These are phyloP conservation scores for Fusarium goolgardi DNA, from an alignment of 2,329 filamentous ascomycete genomes.

Conservation along the genomic window DNA sequence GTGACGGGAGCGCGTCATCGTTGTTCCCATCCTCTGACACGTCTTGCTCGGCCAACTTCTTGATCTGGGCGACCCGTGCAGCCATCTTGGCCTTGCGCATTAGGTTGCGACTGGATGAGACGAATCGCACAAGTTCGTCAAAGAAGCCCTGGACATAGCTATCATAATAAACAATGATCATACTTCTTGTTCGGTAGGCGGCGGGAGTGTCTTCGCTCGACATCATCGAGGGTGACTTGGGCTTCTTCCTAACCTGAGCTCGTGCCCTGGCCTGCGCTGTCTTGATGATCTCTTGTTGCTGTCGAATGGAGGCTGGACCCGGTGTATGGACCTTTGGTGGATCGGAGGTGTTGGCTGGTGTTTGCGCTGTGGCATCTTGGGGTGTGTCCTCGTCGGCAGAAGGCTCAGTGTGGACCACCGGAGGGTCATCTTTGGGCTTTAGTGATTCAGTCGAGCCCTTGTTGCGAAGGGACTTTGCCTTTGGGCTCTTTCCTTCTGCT, in stretches of 20 bases:
- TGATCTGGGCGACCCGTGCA: conserved; percentile 75
- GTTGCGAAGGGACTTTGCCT: conserved; percentile 60
- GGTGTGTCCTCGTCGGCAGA: conserved; percentile 29
- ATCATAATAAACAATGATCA: conserved; percentile 93
- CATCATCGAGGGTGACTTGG: conserved; percentile 63
- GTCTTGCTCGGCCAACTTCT: conserved; percentile 69
- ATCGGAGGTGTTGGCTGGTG: conserved; percentile 45
- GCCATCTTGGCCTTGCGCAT: conserved; percentile 91
- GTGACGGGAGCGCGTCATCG: conserved; percentile 55
- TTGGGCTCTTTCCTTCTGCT: conserved; percentile 43
- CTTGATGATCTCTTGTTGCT: conserved; percentile 59
- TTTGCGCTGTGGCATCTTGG: conserved; percentile 37
- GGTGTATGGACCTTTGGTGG: conserved; percentile 42
- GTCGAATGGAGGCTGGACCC: conserved; percentile 47
- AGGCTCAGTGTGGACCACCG: conserved; percentile 34
- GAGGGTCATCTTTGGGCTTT: conserved; percentile 59
- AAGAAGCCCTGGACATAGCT: conserved; percentile 86
- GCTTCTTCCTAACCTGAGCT: conserved; percentile 62
- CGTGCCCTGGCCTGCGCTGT: conserved; percentile 56
- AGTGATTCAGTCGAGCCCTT: conserved; percentile 66
- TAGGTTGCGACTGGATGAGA: conserved; percentile 82
- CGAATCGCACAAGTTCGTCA: conserved; percentile 82
- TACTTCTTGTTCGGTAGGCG: conserved; percentile 76
- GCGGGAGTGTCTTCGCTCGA: conserved; percentile 61
- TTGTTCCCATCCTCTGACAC: conserved; percentile 63